Evolutionary conservation across 352 stramenopile species (phyloP).

Genomic region (Phytophthora lateralis): DNA sequence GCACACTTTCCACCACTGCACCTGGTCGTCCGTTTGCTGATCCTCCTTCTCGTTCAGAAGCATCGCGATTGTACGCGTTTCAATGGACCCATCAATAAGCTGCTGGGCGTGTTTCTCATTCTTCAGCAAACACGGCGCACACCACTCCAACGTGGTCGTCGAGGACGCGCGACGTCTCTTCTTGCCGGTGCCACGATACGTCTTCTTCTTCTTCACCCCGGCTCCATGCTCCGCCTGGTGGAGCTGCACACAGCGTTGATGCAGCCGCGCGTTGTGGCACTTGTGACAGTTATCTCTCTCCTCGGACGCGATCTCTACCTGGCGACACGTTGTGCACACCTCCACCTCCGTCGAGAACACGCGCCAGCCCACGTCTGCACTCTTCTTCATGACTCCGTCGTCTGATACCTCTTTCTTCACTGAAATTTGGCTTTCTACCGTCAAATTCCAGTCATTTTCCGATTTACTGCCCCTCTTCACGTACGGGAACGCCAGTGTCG

Average conservation of each 20-base stretch:
- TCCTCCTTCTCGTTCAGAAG: constrained; percentile 30
- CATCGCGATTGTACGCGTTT: constrained; percentile 48
- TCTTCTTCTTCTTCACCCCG: constrained; percentile 17
- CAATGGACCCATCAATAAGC: constrained; percentile 32
- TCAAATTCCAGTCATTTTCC: constrained; percentile 4
- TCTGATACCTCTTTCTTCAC: constrained; percentile 2
- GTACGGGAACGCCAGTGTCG: constrained; percentile 35
- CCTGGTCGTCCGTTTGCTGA: constrained; percentile 12
- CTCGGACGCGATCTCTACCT: constrained; percentile 47
- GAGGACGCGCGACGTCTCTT: constrained; percentile 33
- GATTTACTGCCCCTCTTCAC: constrained; percentile 9
- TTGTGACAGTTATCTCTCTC: constrained; percentile 40
- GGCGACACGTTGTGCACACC: constrained; percentile 60
- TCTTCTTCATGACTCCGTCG: constrained; percentile 4
- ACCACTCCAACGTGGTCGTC: constrained; percentile 22
- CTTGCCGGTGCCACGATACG: constrained; percentile 19
- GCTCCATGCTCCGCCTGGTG: constrained; percentile 3
- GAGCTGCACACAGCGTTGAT: constrained; percentile 42
- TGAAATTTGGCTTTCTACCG: constrained; percentile 3
- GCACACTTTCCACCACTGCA: constrained; percentile 42
- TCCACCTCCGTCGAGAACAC: constrained; percentile 51
- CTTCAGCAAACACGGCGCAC: constrained; percentile 25
- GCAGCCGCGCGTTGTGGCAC: constrained; percentile 34
- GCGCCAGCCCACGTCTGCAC: constrained; percentile 27
- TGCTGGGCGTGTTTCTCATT: constrained; percentile 17